Evolutionary conservation across 2,329 filamentous ascomycete genomes (phyloP), one percentile per base, ranked within the genome.

Genomic region (Aspergillus fijiensis): DNA sequence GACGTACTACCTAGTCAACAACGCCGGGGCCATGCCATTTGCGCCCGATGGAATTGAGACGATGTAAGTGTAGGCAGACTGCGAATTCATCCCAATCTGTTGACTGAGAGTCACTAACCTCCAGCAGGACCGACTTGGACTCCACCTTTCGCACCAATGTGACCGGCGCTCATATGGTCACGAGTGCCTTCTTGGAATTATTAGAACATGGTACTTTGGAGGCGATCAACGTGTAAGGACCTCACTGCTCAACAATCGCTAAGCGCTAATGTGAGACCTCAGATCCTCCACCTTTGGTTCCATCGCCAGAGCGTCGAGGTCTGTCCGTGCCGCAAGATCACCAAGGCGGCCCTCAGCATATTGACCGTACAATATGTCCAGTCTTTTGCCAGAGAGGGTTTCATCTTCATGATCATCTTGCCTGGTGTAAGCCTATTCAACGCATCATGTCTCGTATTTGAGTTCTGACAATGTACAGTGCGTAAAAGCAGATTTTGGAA

Each of bases 281-380:
- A 75, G 80, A 0, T 75, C 75, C 6, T 73, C 74, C 2, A 75
- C 74, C 1, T 55, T 80, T 5, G 79, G 77, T n/a, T 81, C 79
- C 6, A 75, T 80, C 12, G 57, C 66, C 14, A 48, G 68, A 55
- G 67, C 71, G 1, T 11, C 54, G 1, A 50, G 49, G 11, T 74
- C 60, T 51, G 55, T 42, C 2, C 51, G 58, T 1, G 60, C 67
- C 5, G 72, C 72, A 76, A 80, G 63, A 72, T 83, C 63, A 76
- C 77, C 10, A 84, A 83, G 62, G 76, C 81, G 0, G 80, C 80
- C 0, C 60, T 82, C 55, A 81, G 82, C 62, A 77, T 77, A 68
- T 67, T 84, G 47, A 83, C 79, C 1, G 72, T 78, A 3, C 80
- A 72, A 58, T 69, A 70, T 57, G 67, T 67, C 4, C 57, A 54